Conservation (phyloP, 495 filamentous ascomycete genomes). For the Aspergillus ellipticus region DNA sequence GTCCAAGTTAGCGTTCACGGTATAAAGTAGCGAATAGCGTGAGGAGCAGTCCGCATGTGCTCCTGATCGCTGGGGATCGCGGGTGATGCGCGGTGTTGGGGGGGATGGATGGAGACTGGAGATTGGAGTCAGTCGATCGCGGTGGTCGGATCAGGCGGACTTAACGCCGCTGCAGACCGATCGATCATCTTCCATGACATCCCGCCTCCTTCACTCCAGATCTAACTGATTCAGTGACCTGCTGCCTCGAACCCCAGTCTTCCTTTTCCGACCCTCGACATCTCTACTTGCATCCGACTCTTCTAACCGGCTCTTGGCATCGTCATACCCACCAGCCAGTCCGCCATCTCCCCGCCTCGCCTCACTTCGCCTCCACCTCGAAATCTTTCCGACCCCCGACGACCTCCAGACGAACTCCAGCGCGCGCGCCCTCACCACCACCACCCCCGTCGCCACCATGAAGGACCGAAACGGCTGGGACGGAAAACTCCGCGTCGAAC, state of each 20-base stretch:
- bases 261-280: not conserved
- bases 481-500: slow-evolving; percentile 78
- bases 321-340: not conserved
- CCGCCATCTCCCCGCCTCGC: not conserved
- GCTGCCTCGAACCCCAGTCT: no score
- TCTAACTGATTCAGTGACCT: not conserved
- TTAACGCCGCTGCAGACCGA: not conserved
- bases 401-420: slow-evolving; percentile 1
- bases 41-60: not conserved
- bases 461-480: slow-evolving; percentile 84
- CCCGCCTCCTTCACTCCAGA: not conserved
- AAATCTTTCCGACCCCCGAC: not conserved
- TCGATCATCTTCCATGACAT: not conserved
- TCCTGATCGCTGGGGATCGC: not conserved
- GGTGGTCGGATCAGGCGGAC: not conserved
- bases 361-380: not conserved
- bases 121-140: not conserved
- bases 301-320: not conserved
- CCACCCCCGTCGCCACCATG: slow-evolving; percentile 21
- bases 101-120: no score
- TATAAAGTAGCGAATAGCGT: not conserved
- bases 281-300: no score
- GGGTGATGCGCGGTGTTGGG: no score
- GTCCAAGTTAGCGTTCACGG: no score
- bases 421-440: not conserved